These are phyloP conservation scores for Tylopilus sp. DNA, from an alignment of 1,284 basidiomycete genomes.

Conservation along the genomic window DNA sequence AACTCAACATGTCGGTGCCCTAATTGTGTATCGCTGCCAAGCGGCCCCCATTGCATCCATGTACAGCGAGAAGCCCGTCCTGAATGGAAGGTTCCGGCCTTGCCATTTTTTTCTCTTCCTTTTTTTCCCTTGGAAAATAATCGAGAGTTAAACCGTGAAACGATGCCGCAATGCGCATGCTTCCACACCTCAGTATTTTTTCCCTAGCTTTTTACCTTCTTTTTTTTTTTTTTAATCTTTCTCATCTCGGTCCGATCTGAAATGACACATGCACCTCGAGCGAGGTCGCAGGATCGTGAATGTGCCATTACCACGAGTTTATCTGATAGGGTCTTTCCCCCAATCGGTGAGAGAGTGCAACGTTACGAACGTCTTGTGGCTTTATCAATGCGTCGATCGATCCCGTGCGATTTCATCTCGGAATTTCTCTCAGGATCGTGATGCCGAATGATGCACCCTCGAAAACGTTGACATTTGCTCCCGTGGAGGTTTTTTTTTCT, in stretches of 20 bases:
- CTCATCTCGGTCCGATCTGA: slow-evolving; percentile 12
- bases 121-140: slow-evolving; percentile 16
- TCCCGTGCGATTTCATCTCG: slow-evolving; percentile 26
- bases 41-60: slow-evolving; percentile 10
- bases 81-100: slow-evolving; percentile 25
- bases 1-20: slow-evolving; percentile 10
- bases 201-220: slow-evolving; percentile 1
- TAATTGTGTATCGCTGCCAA: slow-evolving; percentile 7
- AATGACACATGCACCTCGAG: slow-evolving; percentile 25
- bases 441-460: background rate
- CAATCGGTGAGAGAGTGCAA: slow-evolving; percentile 20
- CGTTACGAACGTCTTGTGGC: slow-evolving; percentile 8
- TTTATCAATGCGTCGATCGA: slow-evolving; percentile 26
- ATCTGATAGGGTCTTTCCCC: slow-evolving; percentile 19
- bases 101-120: slow-evolving; percentile 9
- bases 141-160: slow-evolving; percentile 21
- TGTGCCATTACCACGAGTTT: slow-evolving; percentile 32
- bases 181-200: slow-evolving; percentile 19
- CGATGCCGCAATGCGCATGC: slow-evolving; percentile 16
- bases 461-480: slow-evolving; percentile 9
- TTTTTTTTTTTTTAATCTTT: slow-evolving; percentile 2
- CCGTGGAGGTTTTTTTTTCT: slow-evolving; percentile 8
- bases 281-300: slow-evolving; percentile 27
- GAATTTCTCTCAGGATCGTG: slow-evolving; percentile 2
- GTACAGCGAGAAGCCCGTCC: slow-evolving; percentile 18